Conservation (phyloP, 1,139 yeast genomes). For the Geotrichum phurueaensis region DNA sequence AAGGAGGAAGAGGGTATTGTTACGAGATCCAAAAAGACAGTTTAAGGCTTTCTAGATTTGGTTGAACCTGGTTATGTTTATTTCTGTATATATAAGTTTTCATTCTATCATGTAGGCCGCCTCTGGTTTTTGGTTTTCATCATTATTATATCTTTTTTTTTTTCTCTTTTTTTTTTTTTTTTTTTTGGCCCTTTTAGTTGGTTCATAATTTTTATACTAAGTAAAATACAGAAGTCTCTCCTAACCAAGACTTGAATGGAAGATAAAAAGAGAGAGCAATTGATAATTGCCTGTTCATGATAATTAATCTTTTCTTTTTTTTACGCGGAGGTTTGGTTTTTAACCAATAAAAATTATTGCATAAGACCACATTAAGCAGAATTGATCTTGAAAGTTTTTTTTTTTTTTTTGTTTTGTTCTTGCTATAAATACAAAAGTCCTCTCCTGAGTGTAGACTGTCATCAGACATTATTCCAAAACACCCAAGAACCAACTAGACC, state of each 20-base stretch:
- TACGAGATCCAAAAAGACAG: neutral
- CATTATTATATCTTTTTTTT: too few species aligned
- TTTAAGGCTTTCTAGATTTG: neutral
- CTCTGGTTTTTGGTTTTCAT: too few species aligned
- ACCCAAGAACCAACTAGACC: neutral
- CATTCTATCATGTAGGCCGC: neutral
- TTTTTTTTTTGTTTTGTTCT: neutral
- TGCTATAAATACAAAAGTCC: neutral
- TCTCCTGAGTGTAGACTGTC: neutral
- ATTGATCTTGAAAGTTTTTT: neutral
- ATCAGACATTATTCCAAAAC: neutral
- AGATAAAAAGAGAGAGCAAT: too few species aligned
- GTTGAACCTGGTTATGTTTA: neutral
- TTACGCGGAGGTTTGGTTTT: neutral
- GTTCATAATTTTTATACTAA: too few species aligned
- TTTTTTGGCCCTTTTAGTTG: too few species aligned
- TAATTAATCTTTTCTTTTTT: neutral
- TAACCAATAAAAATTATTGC: neutral
- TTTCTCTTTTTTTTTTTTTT: too few species aligned
- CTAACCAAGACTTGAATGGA: too few species aligned
- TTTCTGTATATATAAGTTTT: neutral
- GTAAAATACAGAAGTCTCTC: too few species aligned
- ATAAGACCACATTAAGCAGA: neutral
- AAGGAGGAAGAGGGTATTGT: constrained; percentile 15
- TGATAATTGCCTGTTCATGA: neutral